Percentiles rank a stretch among this genome's conserved stretches.
Conservation (phyloP, 169 alveolate species). For the Plasmodium malariae region DNA sequence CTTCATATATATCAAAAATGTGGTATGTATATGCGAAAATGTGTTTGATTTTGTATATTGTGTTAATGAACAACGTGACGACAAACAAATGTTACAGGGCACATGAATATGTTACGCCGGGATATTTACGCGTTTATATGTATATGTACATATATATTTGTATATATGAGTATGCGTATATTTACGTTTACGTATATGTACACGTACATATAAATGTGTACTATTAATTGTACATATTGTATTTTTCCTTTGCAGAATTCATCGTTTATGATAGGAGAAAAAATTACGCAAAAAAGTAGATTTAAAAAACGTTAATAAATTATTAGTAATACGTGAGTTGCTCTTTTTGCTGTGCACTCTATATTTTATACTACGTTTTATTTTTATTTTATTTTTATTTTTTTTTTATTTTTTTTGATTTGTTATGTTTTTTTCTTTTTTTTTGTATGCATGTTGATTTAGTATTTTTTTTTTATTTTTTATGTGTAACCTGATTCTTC, state of each 20-base stretch:
- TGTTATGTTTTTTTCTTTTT: background rate
- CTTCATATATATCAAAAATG: no score
- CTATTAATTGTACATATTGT: background rate
- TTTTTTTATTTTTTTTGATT: background rate
- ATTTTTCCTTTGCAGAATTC: slow-evolving; percentile 38
- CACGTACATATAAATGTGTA: background rate
- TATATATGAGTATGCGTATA: background rate
- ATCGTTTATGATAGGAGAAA: slow-evolving; percentile 67
- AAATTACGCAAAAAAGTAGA: slow-evolving; percentile 31
- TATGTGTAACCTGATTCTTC: background rate
- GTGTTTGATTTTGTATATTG: no score
- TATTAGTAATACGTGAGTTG: background rate
- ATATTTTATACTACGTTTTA: background rate
- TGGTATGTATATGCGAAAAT: no score
- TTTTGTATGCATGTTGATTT: background rate
- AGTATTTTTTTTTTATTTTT: slow-evolving; percentile 2
- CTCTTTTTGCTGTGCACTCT: background rate
- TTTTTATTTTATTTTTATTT: background rate
- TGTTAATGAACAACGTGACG: no score
- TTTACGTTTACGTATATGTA: background rate
- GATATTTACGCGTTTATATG: no score
- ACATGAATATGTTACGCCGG: no score
- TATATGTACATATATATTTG: background rate
- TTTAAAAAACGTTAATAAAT: slow-evolving; percentile 37
- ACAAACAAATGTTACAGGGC: no score